Conservation (phyloP, 2,329 filamentous ascomycete genomes). For the Fusarium brachygibbosum region DNA sequence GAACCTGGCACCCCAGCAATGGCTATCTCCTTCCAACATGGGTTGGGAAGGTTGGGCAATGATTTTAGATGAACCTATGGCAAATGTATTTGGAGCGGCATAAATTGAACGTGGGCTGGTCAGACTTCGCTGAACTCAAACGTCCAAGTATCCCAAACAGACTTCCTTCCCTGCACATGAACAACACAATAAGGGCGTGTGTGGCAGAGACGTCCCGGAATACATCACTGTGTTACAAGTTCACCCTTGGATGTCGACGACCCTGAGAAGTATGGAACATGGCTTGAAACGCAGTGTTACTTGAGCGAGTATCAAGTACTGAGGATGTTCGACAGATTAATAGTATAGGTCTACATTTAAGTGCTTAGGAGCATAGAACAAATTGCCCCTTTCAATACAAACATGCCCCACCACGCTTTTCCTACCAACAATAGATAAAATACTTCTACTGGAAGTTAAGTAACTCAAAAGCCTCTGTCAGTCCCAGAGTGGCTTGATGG, state of each 20-base stretch:
- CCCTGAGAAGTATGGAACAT: not conserved
- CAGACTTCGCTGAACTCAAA: not conserved
- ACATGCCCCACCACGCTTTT: too few species aligned
- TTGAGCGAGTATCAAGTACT: not conserved
- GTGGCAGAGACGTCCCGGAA: not conserved
- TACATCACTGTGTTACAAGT: not conserved
- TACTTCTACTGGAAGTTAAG: too few species aligned
- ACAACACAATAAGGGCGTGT: not conserved
- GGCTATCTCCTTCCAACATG: conserved; percentile 31
- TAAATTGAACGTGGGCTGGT: not conserved
- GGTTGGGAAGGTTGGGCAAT: conserved; percentile 25
- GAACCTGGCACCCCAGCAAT: conserved; percentile 25
- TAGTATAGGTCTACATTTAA: too few species aligned
- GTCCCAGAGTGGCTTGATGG: not conserved
- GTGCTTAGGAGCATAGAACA: too few species aligned
- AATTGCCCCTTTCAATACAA: too few species aligned
- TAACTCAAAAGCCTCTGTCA: not conserved
- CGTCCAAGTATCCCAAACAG: not conserved
- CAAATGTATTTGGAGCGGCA: not conserved
- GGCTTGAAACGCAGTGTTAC: not conserved
- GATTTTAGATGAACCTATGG: conserved; percentile 11
- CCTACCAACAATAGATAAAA: not conserved
- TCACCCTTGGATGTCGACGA: not conserved
- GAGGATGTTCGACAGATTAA: too few species aligned
- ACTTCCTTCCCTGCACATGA: not conserved